Evolutionary conservation across 768 basidiomycete species (phyloP), one percentile per base, ranked within the genome.

Genomic region (Pulveroboletus ravenelii): DNA sequence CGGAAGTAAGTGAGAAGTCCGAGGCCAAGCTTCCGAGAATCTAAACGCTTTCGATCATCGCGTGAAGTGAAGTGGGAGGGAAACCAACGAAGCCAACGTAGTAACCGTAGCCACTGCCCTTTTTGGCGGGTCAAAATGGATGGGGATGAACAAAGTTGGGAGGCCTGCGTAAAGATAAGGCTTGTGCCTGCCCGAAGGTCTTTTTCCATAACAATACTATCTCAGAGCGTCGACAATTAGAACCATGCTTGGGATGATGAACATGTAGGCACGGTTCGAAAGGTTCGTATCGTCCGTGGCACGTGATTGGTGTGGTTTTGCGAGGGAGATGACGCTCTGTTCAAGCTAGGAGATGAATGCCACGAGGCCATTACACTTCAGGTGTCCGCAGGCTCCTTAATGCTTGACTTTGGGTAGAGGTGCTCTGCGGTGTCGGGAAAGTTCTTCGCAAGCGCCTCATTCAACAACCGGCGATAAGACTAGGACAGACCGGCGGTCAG

Each of bases 401-500:
- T 42, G 39, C 27, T 39, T 15, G 50, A 41, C 23, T 18, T 50
- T 17, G 62, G 57, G 39, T 58, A 35, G 44, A 68, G 58, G 50
- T 66, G 45, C 38, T 62, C 57, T 38, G 56, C 54, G 14, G 66
- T 66, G 40, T 87, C 86, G 0, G 88, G 87, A 62, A 89, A 92
- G 57, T 73, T 83, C 60, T 85, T 82, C 36, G 70, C 73, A 23
- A 92, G 72, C 0, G 87, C 87, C 55, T 86, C 86, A 53, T 87
- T 76, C 52, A 91, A 72, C 54, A 78, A 69, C 44, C 67, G 74
- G 49, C 81, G 78, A 66, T 91, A 92, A 18, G 86, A 83, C 88
- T 90, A 50, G 45, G 17, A 39, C 6, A 46, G 46, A 37, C 25
- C 23, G 43, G 41, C 1, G 55, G 54, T 52, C 48, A 48, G 49